Percentiles rank a stretch among this genome's conserved stretches.
phyloP scores from a whole-genome alignment of 2,329 filamentous ascomycete genomes.

The Alternaria arborescens region DNA sequence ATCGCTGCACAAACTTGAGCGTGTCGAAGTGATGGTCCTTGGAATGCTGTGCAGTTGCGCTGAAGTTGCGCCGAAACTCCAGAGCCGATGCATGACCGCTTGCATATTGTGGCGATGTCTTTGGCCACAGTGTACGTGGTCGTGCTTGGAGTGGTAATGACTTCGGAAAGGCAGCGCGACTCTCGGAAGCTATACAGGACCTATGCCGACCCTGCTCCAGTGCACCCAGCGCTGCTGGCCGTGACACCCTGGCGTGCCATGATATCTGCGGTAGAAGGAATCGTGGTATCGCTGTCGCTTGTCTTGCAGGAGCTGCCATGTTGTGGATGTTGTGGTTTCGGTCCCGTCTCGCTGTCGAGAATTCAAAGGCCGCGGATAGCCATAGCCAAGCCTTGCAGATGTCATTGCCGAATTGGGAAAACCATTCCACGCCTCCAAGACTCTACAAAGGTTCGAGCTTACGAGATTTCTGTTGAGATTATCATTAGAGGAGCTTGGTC shows the following conservation, averaged over 20 bases:
- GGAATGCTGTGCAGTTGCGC: conserved; percentile 67
- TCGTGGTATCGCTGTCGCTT: conserved; percentile 46
- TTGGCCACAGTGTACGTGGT: conserved; percentile 14
- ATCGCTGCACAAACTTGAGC: conserved; percentile 90
- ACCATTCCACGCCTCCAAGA: conserved; percentile 20
- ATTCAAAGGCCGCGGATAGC: conserved; percentile 14
- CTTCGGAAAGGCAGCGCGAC: conserved; percentile 19
- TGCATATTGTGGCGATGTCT: conserved; percentile 8
- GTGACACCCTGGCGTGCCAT: conserved; percentile 42
- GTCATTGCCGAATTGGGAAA: conserved; percentile 33
- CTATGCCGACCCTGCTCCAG: conserved; percentile 28
- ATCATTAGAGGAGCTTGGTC: background rate
- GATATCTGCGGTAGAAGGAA: conserved; percentile 51
- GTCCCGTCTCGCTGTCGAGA: conserved; percentile 13
- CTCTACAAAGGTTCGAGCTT: background rate
- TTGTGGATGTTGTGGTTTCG: conserved; percentile 27
- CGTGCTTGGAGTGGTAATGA: conserved; percentile 18
- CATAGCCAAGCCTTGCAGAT: conserved; percentile 28
- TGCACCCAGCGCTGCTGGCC: conserved; percentile 26
- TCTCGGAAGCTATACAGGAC: conserved; percentile 22
- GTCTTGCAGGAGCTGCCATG: conserved; percentile 37
- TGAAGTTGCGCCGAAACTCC: conserved; percentile 61
- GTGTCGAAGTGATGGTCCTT: conserved; percentile 98
- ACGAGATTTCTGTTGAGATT: background rate
- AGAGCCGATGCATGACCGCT: conserved; percentile 13